Evolutionary conservation across 768 basidiomycete genomes (phyloP), one percentile per base, ranked within the genome.

Genomic region (Termitomyces sp.): DNA sequence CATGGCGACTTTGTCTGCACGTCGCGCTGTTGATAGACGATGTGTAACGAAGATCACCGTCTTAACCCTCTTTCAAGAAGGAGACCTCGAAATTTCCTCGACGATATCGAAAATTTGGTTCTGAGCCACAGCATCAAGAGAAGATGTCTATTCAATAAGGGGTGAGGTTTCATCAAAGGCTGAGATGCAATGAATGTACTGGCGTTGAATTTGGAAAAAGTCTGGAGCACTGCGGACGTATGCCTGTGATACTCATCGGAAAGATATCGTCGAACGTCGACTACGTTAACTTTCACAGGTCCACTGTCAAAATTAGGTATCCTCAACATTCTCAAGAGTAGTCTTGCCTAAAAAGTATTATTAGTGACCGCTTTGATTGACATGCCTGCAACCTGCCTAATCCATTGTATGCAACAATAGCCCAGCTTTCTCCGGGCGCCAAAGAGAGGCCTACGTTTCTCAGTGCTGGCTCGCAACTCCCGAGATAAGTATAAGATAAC

Each of bases 1-100:
- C 85, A 91, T 88, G 44, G 88, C 90, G 62, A 92, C 82, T 72
- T 90, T 91, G 74, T 93, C 89, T 60, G 91, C 91, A 44, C 88
- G 83, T 3, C 89, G 85, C 20, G 90, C 90, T 46, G 87, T 88
- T 26, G 87, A 84, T 58, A 93, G 80, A 59, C 88, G 82, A 72
- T 93, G 91, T 6, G 91, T 92, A 65, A 92, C 89, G 72, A 88
- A 92, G 36, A 93, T 81, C 61, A 90, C 84, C 3, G 87, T 88
- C 72, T 90, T 90, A 20, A 72, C 77, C 65, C 76, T 75, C 66
- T 80, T 76, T 31, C 85, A 87, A 48, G 76, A 75, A 34, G 83
- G 76, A 22, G 79, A 75, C 46, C 80, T 79, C 37, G 88, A 85
- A 56, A 89, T 77, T 56, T 80, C 75, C 58, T 85, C 81, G 44